Conservation (phyloP, 1,284 basidiomycete genomes). For the Pseudozyma hubeiensis region DNA sequence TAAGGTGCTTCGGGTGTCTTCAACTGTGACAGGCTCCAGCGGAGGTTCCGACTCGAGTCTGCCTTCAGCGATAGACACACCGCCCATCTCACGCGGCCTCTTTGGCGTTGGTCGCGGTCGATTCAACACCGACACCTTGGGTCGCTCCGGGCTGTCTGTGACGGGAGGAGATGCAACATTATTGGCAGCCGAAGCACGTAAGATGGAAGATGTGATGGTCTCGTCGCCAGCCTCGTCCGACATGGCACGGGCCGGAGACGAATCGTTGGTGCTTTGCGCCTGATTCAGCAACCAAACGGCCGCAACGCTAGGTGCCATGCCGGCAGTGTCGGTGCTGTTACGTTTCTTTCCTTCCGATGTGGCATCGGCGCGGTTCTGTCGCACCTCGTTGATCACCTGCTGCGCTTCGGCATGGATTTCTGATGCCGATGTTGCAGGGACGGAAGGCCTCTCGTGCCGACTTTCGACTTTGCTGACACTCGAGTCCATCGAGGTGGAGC, state of each 20-base stretch:
- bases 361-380: conserved; percentile 49
- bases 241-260: conserved; percentile 1
- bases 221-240: conserved; percentile 17
- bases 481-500: conserved; percentile 42
- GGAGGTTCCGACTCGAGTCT: conserved; percentile 37
- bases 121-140: conserved; percentile 45
- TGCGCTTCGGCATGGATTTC: conserved; percentile 35
- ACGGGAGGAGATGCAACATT: neutral
- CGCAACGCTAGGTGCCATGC: conserved; percentile 57
- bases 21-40: conserved; percentile 10
- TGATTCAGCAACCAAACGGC: conserved; percentile 60
- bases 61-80: conserved; percentile 48
- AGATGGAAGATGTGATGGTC: conserved; percentile 11
- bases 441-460: conserved; percentile 6
- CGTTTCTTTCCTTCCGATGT: conserved; percentile 26
- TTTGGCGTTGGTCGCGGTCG: conserved; percentile 43
- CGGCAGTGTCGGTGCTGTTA: conserved; percentile 47
- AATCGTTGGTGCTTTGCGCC: conserved; percentile 11
- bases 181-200: neutral
- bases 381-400: conserved; percentile 49
- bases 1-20: conserved; percentile 53
- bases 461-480: conserved; percentile 35
- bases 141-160: conserved; percentile 9
- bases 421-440: neutral
- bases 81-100: conserved; percentile 49